These are phyloP conservation scores for Eremothecium sinecaudum DNA, from an alignment of 1,139 yeast genomes.

Conservation along the genomic window DNA sequence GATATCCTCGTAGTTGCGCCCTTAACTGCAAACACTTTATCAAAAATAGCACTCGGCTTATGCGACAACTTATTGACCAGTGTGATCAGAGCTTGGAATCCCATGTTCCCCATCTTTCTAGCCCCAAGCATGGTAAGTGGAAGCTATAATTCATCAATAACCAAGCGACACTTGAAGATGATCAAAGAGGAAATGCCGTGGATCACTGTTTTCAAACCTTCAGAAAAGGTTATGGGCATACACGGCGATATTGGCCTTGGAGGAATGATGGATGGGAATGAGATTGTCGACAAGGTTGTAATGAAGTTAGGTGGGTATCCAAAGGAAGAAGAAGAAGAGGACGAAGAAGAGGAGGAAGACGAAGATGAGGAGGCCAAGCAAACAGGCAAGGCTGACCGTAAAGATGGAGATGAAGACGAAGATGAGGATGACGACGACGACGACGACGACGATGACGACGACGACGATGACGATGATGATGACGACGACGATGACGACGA, in stretches of 20 bases:
- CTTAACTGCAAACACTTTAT: conserved; percentile 83
- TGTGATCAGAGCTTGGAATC: conserved; percentile 87
- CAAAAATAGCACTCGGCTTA: conserved; percentile 83
- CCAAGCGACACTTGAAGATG: conserved; percentile 66
- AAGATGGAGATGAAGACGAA: conserved; percentile 33
- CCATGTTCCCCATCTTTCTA: conserved; percentile 69
- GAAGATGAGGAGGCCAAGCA: conserved; percentile 41
- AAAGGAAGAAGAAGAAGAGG: conserved; percentile 73
- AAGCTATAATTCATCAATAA: conserved; percentile 91
- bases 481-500: conserved; percentile 30
- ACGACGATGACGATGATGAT: conserved; percentile 35
- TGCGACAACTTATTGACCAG: conserved; percentile 83
- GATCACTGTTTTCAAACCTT: conserved; percentile 80
- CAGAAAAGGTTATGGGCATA: conserved; percentile 80
- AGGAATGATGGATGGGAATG: conserved; percentile 92
- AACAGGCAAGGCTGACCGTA: conserved; percentile 32
- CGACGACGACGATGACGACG: conserved; percentile 37
- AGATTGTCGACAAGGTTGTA: conserved; percentile 77
- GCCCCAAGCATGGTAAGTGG: conserved; percentile 98
- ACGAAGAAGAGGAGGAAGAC: conserved; percentile 53
- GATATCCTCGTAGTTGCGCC: conserved; percentile 89
- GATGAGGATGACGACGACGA: conserved; percentile 41
- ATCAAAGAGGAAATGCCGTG: conserved; percentile 55
- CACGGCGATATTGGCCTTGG: conserved; percentile 96
- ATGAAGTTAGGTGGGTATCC: conserved; percentile 84